Conservation (phyloP, 805 yeast species). For the Myxozyma sirexii region DNA sequence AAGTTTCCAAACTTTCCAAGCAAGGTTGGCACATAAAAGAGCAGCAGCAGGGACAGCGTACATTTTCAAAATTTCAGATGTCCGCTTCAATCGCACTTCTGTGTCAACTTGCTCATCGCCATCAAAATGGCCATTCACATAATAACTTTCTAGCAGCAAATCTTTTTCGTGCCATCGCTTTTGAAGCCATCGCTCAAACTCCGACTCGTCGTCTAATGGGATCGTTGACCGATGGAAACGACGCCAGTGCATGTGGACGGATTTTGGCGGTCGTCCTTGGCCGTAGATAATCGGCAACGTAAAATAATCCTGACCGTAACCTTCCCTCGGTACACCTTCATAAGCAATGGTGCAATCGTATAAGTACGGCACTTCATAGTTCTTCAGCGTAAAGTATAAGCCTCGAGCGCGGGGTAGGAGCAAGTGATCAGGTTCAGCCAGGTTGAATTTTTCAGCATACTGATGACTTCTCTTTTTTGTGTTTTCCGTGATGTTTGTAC, state of each 20-base stretch:
- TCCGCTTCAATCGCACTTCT: slow-evolving; percentile 19
- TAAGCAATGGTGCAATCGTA: slow-evolving; percentile 87
- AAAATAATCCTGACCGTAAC: slow-evolving; percentile 77
- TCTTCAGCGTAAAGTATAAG: slow-evolving; percentile 62
- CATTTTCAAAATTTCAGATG: slow-evolving; percentile 21
- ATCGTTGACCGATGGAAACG: slow-evolving; percentile 61
- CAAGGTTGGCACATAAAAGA: slow-evolving; percentile 22
- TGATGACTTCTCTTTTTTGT: slow-evolving; percentile 61
- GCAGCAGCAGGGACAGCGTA: slow-evolving; percentile 28
- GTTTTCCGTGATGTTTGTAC: slow-evolving; percentile 76
- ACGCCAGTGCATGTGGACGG: slow-evolving; percentile 66
- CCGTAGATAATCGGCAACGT: slow-evolving; percentile 66
- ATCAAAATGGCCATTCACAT: slow-evolving; percentile 33
- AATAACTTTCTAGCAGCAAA: slow-evolving; percentile 53
- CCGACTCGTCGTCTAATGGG: slow-evolving; percentile 58
- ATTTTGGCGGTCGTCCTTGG: slow-evolving; percentile 69
- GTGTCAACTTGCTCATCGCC: slow-evolving; percentile 29
- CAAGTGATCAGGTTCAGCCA: slow-evolving; percentile 57
- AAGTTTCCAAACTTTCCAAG: slow-evolving; percentile 26
- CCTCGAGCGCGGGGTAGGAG: slow-evolving; percentile 87
- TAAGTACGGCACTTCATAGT: slow-evolving; percentile 54
- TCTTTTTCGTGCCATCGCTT: slow-evolving; percentile 81
- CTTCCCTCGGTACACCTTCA: slow-evolving; percentile 61
- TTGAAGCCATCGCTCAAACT: slow-evolving; percentile 75
- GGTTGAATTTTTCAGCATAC: slow-evolving; percentile 55